Evolutionary conservation across 1,284 basidiomycete species (phyloP).

Genomic region (Trametes sp.): DNA sequence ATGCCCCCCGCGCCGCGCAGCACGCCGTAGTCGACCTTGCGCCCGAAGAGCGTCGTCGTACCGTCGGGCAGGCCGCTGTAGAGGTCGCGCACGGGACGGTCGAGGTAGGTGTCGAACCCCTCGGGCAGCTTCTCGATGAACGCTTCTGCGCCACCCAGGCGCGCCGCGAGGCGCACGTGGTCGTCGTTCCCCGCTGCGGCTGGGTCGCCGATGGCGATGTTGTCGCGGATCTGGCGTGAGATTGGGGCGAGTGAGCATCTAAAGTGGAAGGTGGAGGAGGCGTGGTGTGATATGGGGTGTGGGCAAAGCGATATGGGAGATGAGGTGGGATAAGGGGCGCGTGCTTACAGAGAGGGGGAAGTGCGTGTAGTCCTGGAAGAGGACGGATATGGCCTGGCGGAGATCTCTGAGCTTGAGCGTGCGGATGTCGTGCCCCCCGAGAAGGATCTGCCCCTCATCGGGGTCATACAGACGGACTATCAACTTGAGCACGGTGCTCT

Average conservation of each 20-base stretch:
- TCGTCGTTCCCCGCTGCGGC: constrained; percentile 55
- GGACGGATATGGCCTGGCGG: constrained; percentile 66
- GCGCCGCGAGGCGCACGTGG: constrained; percentile 67
- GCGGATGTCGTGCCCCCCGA: constrained; percentile 69
- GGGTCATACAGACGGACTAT: constrained; percentile 75
- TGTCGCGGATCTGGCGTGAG: constrained; percentile 83
- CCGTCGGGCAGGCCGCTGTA: constrained; percentile 71
- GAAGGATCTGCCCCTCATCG: constrained; percentile 49
- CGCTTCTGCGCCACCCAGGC: constrained; percentile 69
- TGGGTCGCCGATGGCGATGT: constrained; percentile 76
- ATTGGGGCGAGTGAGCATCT: too few species aligned
- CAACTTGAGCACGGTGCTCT: constrained; percentile 63
- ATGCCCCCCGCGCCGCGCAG: constrained; percentile 54
- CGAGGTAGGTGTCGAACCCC: constrained; percentile 74
- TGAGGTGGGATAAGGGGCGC: neutral
- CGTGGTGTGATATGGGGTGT: neutral
- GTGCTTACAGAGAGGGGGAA: constrained; percentile 72
- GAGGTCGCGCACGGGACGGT: constrained; percentile 71
- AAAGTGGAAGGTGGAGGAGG: too few species aligned
- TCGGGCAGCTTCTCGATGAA: constrained; percentile 71
- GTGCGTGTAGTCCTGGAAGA: constrained; percentile 82
- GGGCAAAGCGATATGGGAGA: neutral
- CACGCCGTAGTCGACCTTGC: constrained; percentile 58
- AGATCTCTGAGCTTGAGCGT: constrained; percentile 67
- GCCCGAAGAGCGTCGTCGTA: constrained; percentile 66